A percentile compares a stretch with the other conserved stretches of the same genome.
These are phyloP conservation scores for Penicillium sp. DNA, from an alignment of 2,329 filamentous ascomycete species.

Conservation along the genomic window DNA sequence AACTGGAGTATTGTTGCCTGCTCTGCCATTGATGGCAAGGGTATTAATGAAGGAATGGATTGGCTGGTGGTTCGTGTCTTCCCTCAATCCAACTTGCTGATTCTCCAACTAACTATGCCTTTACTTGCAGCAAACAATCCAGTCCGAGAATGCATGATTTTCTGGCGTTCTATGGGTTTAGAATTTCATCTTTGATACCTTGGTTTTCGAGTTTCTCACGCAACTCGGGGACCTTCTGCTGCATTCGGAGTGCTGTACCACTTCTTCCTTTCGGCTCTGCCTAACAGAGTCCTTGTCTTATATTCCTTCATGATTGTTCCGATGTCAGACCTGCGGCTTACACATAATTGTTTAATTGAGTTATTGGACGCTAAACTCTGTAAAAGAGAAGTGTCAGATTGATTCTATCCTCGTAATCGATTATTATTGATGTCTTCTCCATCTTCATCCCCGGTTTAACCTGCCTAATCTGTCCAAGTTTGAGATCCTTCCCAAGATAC, in stretches of 20 bases:
- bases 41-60: constrained; percentile 97
- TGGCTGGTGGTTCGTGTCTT: constrained; percentile 77
- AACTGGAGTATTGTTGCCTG: constrained; percentile 99
- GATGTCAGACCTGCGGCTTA: constrained; percentile 22
- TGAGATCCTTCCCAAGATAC: neutral
- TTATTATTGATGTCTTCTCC: neutral
- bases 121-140: constrained; percentile 44
- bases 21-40: constrained; percentile 90
- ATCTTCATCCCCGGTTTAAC: neutral
- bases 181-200: constrained; percentile 32
- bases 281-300: constrained; percentile 34
- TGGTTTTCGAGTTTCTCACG: constrained; percentile 16
- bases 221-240: constrained; percentile 18
- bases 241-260: constrained; percentile 22
- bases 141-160: constrained; percentile 44
- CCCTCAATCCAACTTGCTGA: constrained; percentile 13
- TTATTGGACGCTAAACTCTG: constrained; percentile 10
- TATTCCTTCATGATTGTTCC: constrained; percentile 32
- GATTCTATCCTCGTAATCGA: neutral
- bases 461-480: neutral
- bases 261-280: constrained; percentile 27
- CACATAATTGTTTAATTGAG: constrained; percentile 36
- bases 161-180: constrained; percentile 31
- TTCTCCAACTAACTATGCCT: neutral
- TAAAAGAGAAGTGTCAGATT: neutral